These are phyloP conservation scores for Parachaetomium inaequale DNA, from an alignment of 495 filamentous ascomycete genomes.

Conservation along the genomic window DNA sequence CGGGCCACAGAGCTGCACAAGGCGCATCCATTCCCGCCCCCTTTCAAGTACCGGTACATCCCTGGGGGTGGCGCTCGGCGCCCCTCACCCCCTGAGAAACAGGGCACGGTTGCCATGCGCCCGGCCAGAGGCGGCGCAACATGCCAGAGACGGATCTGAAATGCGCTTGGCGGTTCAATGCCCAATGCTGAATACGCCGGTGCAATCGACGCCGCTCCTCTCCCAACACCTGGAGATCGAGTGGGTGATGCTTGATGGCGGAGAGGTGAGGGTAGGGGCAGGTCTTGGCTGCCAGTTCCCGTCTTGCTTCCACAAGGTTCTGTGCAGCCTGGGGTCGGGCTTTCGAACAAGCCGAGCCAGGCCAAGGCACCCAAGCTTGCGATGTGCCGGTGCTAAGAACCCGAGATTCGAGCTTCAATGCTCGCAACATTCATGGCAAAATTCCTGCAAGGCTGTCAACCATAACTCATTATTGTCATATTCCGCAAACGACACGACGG, in stretches of 20 bases:
- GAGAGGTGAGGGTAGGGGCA: background rate
- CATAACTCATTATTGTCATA: background rate
- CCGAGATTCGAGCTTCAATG: background rate
- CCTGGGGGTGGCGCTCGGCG: background rate
- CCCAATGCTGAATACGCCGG: background rate
- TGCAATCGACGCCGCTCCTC: background rate
- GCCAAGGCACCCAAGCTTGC: background rate
- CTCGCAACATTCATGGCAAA: background rate
- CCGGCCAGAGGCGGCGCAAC: slow-evolving; percentile 6
- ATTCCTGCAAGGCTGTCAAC: background rate
- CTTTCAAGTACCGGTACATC: slow-evolving; percentile 19
- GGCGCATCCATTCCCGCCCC: slow-evolving; percentile 10
- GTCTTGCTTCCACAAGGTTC: background rate
- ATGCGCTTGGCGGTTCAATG: background rate
- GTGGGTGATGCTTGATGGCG: background rate
- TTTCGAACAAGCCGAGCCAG: background rate
- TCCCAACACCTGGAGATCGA: background rate
- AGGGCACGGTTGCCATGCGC: slow-evolving; percentile 12
- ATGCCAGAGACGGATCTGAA: background rate
- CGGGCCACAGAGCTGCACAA: slow-evolving; percentile 20
- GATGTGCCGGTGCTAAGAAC: background rate
- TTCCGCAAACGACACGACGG: background rate
- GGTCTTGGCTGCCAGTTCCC: background rate
- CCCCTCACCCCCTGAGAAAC: slow-evolving; percentile 7
- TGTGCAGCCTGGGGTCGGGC: background rate